Evolutionary conservation across 2,329 filamentous ascomycete species (phyloP), one percentile per base, ranked within the genome.

Genomic region (Venturia pyrina): DNA sequence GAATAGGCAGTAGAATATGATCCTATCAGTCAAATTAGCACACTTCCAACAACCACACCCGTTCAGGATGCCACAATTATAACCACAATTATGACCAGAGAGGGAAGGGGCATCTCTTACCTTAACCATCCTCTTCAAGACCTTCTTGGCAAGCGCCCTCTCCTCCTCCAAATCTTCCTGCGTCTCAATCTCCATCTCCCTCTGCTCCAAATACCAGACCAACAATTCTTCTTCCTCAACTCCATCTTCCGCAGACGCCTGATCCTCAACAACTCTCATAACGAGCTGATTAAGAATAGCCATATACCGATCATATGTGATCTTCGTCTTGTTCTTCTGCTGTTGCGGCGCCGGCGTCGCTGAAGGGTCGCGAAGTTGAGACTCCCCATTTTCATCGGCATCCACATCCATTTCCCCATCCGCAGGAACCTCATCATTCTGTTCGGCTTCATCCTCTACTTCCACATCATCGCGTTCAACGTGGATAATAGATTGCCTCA

Each of bases 381-480:
- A 46, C 66, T 83, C 81, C 2, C 71, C 73, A 53, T 75, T 74
- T 65, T 82, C 81, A 19, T 81, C 81, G 4, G 70, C 73, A 56
- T 75, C 74, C 10, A 59, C 53, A 3, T 59, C 53, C 57, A 78
- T 66, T 21, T 62, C 66, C 1, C 24, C 66, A 44, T 62, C 65
- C 66, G 82, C 81, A 19, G 81, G 81, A 2, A 71, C 72, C 46
- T 75, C 73, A 7, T 68, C 82, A 79, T 85, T 71, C 2, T 83
- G 81, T 17, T 73, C 78, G 56, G 78, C 89, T 3, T 91, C 88
- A 6, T 88, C 85, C 64, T 96, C 91, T 68, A 99, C 88, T 73
- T 98, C 93, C 19, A 99, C 87, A 72, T 99, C 95, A 71, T 99
- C 95, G 73, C 98, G 95, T 78, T 99, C 95, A 34, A 99, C 95